Base-by-base conservation (phyloP, 1,284 basidiomycete genomes). In the Trichosporon faecale region DNA sequence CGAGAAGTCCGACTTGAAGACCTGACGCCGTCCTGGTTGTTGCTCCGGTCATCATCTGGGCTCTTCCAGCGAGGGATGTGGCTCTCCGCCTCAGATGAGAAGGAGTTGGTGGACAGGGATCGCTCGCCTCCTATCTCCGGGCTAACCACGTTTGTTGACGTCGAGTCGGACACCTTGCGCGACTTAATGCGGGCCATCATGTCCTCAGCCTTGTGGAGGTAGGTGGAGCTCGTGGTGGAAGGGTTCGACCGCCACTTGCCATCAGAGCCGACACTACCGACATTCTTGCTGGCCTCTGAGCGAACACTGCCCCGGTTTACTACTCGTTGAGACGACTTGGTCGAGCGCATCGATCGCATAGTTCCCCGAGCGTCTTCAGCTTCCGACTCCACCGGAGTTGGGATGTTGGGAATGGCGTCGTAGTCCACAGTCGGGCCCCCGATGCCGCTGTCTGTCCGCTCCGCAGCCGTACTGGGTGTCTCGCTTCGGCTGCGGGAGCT, bases 171-270 rank as follows among this genome's bases (percentile, higher is more conserved):
- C 2, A 82, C 79, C 37, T 71, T 74, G 9, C 80, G 76, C 23
- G 67, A 86, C 81, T 91, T 90, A 72, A 94, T 92, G 73, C 92
- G 91, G 18, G 90, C 90, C 91, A 95, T 93, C 63, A 94, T 83
- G 46, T 87, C 88, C 12, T 88, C 91, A 3, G 91, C 93, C 74
- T 91, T 89, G 74, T 88, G 85, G 46, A 92, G 87, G 77, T 91
- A 91, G 12, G 86, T 88, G 0, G 81, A 83, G 0, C 80, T 82
- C 0, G 81, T 77, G 0, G 81, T 82, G 0, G 79, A 81, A 4
- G 81, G 81, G 69, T 82, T 81, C 0, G 81, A 83, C 1, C 75
- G 76, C 65, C 52, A 65, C 33, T 33, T 35, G n/a, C 21, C 68
- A 12, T 63, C 70, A 52, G 77, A 80, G 44, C 80, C 68, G 64